Base-by-base conservation (phyloP, 495 filamentous ascomycete genomes). In the Penicillium coffeae region DNA sequence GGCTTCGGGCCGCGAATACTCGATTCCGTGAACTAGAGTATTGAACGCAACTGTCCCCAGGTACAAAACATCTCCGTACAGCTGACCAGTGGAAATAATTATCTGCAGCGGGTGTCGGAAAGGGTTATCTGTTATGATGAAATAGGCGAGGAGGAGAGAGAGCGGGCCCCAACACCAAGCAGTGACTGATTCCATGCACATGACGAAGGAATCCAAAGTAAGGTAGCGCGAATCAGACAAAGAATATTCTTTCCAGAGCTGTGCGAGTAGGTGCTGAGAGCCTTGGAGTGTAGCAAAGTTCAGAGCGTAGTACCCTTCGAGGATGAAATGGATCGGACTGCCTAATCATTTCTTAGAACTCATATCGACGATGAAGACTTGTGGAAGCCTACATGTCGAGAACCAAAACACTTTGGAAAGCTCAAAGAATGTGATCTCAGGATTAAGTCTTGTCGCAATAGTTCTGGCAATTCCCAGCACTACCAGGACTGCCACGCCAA, bases 361-460 rank as follows among this genome's bases (percentile, higher is more conserved):
- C 25, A 30, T 30, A 30, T 30, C 25, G 25, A 30, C n/a, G n/a
- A n/a, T n/a, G 25, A 30, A 4, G 5, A 30, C 4, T 30, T 30
- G 25, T 30, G 25, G 5, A 30, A n/a, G n/a, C n/a, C n/a, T 62
- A 76, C 70, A 72, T 9, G 75, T 60, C 16, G 76, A 66, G 61
- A 84, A 83, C 81, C 81, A 84, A 55, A 80, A 56, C 14, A 78
- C 67, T 8, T 68, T 70, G 6, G 57, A 45, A 38, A 74, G 69
- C 32, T 84, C 80, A 13, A 33, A 47, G 2, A 25, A 46, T n/a
- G 64, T 60, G 27, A 82, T 57, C 2, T 59, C 49, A 13, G 72
- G 71, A 30, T 67, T 63, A 10, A 66, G 42, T 10, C 50, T 58
- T 30, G 62, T 70, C 12, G 73, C 65, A 21, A 76, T 38, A 13